These are phyloP conservation scores for Diaporthe helianthi DNA, from an alignment of 2,329 filamentous ascomycete species.

Conservation along the genomic window DNA sequence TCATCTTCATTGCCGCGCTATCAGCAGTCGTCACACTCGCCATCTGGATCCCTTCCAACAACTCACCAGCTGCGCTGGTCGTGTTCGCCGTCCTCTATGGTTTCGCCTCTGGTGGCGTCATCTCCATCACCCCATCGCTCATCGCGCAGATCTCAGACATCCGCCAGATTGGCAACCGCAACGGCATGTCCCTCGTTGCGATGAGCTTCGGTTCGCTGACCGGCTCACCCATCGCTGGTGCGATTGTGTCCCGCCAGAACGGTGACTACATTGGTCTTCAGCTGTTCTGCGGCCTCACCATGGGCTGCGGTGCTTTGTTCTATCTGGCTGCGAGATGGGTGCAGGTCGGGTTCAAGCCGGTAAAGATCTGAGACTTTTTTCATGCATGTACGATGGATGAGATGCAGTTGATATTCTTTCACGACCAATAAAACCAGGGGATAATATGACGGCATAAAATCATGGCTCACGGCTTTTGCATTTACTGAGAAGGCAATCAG, in stretches of 20 bases:
- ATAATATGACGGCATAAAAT: background rate
- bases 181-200: conserved; percentile 63
- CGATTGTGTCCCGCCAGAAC: conserved; percentile 50
- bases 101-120: conserved; percentile 69
- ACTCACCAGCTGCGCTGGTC: conserved; percentile 60
- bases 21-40: conserved; percentile 49
- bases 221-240: conserved; percentile 64
- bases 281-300: conserved; percentile 61
- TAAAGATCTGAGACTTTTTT: conserved; percentile 35
- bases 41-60: conserved; percentile 50
- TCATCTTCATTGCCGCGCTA: conserved; percentile 54
- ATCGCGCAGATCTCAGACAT: conserved; percentile 68
- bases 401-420: background rate
- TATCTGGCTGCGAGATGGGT: conserved; percentile 39
- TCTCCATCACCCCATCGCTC: conserved; percentile 63
- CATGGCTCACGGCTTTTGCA: background rate
- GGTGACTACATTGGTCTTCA: conserved; percentile 59
- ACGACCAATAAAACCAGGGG: background rate
- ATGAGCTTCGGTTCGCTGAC: conserved; percentile 64
- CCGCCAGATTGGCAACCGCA: conserved; percentile 64
- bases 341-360: conserved; percentile 40
- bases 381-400: conserved; percentile 10
- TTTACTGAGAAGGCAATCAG: background rate
- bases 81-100: conserved; percentile 69
- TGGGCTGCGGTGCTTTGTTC: conserved; percentile 39